Base-by-base conservation (phyloP, 1,139 yeast genomes). In the Lodderomyces jiufengensis region DNA sequence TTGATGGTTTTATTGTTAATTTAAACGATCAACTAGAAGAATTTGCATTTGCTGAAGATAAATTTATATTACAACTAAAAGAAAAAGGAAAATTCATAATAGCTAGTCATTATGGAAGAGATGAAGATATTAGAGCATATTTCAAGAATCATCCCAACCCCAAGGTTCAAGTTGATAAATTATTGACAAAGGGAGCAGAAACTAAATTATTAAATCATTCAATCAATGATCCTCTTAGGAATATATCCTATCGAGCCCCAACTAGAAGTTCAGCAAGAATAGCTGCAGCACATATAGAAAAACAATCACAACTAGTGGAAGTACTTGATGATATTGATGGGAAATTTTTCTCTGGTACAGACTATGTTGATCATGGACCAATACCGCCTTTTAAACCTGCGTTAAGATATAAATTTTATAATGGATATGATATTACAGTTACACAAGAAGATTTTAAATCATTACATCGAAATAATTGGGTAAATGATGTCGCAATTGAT, bases 401-500 rank as follows among this genome's bases (percentile, higher is more conserved):
- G 7, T 57, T 83, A 35, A 65, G 64, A 27, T 70, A 76, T 46
- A 61, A 58, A 11, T 77, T 83, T 43, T 49, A 55, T 10, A 76
- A 75, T 44, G 70, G 69, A 6, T 64, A 70, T 10, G 52, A 54
- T 3, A 72, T 81, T 43, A 68, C 73, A 5, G 70, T 84, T 4
- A 66, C 75, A 1, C 70, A 72, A 42, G 65, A 75, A 21, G 94
- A 84, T 52, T 84, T 80, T 55, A 73, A 73, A 45, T 81, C 90
- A 27, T 62, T 84, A 5, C 79, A 78, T 51, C 76, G 78, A 46
- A 76, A 78, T 37, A 81, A 80, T 43, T 84, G 94, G 94, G 75
- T 84, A 23, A 84, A 84, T 54, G 94, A 84, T 48, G 69, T 80
- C 0, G 65, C 84, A 29, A 78, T 84, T 33, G 94, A 84, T 52